phyloP scores from a whole-genome alignment of 108 stramenopile genomes.

The Craspedostauros australis region DNA sequence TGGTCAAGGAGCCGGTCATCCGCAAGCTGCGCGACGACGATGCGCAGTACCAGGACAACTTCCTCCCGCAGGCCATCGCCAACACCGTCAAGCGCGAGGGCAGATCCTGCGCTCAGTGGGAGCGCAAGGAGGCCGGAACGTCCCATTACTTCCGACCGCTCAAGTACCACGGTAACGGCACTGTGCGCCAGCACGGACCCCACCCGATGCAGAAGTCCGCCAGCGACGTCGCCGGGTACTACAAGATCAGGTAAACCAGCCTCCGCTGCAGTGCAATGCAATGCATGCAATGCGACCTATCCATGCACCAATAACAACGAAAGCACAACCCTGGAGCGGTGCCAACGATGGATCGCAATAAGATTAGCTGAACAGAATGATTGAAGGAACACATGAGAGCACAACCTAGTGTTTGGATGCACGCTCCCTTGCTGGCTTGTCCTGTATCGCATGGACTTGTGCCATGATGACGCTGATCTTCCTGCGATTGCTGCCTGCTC shows the following conservation, averaged over 20 bases:
- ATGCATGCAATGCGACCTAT: too few relatives aligned
- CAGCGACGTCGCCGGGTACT: conserved; percentile 52
- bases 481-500: too few relatives aligned
- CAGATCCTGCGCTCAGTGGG: conserved; percentile 67
- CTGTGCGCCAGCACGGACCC: conserved; percentile 76
- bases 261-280: too few relatives aligned
- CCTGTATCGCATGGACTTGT: too few relatives aligned
- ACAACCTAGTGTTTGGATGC: too few relatives aligned
- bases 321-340: too few relatives aligned
- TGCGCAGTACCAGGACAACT: conserved; percentile 84
- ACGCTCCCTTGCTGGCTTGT: too few relatives aligned
- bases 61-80: conserved; percentile 73
- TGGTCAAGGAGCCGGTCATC: conserved; percentile 68
- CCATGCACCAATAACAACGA: too few relatives aligned
- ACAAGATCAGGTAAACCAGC: conserved; percentile 80
- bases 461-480: too few relatives aligned
- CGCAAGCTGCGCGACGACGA: conserved; percentile 53
- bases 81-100: conserved; percentile 54
- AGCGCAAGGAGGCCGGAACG: conserved; percentile 53
- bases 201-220: conserved; percentile 45
- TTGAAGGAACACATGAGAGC: too few relatives aligned
- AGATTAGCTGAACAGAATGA: too few relatives aligned
- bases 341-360: too few relatives aligned
- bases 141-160: conserved; percentile 83
- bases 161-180: conserved; percentile 84